Percentiles rank a stretch among this genome's conserved stretches.
Evolutionary conservation across 2,329 filamentous ascomycete species (phyloP).

Genomic region (Pseudopyrenochaeta lycopersici): DNA sequence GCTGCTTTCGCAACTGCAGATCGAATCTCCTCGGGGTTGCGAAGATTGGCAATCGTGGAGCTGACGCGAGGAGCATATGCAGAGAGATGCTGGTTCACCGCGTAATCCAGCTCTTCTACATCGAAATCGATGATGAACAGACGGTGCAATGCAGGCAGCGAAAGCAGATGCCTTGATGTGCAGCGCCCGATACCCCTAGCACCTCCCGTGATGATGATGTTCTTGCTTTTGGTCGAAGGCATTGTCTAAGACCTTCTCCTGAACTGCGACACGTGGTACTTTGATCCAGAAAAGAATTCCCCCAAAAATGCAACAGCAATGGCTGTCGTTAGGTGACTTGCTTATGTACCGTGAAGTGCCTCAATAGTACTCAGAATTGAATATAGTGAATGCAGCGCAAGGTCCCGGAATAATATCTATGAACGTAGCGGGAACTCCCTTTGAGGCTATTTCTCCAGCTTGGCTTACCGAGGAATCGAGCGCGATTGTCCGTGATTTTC

Average conservation of each 20-base stretch:
- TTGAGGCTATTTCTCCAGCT: conserved; percentile 21
- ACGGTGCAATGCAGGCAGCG: conserved; percentile 46
- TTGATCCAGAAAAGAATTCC: background rate
- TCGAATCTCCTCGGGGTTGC: conserved; percentile 37
- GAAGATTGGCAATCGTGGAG: conserved; percentile 49
- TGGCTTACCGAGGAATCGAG: conserved; percentile 4
- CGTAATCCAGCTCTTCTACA: conserved; percentile 45
- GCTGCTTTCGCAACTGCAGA: conserved; percentile 46
- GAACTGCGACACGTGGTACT: background rate
- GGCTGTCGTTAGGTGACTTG: background rate
- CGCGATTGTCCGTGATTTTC: conserved; percentile 4
- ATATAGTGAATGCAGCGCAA: conserved; percentile 4
- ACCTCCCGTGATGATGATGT: conserved; percentile 51
- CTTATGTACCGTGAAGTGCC: background rate
- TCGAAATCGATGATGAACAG: conserved; percentile 57
- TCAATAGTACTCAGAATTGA: background rate
- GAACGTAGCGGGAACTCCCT: conserved; percentile 2
- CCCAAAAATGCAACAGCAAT: background rate
- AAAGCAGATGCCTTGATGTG: conserved; percentile 53
- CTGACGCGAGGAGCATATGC: conserved; percentile 36
- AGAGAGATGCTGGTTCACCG: conserved; percentile 40
- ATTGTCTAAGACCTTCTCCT: conserved; percentile 7
- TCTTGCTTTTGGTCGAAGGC: conserved; percentile 31
- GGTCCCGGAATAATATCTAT: conserved; percentile 13
- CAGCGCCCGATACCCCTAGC: conserved; percentile 56